Evolutionary conservation across 2,329 filamentous ascomycete genomes (phyloP), one percentile per base, ranked within the genome.

Genomic region (Pseudopyrenochaeta lycopersici): DNA sequence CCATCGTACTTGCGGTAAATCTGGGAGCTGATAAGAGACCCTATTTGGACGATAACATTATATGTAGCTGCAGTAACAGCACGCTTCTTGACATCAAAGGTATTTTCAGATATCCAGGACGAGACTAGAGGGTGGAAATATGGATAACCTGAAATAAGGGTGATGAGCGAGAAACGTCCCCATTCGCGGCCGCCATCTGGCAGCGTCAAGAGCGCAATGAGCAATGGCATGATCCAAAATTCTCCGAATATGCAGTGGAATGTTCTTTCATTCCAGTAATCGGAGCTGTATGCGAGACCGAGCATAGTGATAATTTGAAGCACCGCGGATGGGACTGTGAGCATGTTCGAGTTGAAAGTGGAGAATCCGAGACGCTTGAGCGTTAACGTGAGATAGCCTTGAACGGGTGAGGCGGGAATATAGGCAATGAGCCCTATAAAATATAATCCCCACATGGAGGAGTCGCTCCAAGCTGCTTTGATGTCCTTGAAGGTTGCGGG

Each of bases 21-120:
- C 15, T 70, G 64, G 35, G 63, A 66, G 9, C 72, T 71, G 49
- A 78, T 73, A 48, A 80, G 70, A 23, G 71, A 75, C 4, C 71
- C 74, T 7, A 73, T 63, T 44, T 80, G 78, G 11, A 79, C 76
- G 29, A 68, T 69, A 57, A 80, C 77, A 64, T 88, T 89, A 71
- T 89, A 89, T n/a, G 85, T 74, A 0, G 85, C 86, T 0, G 85
- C 83, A 0, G 85, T 84, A 1, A 90, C 85, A 1, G 87, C 85
- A 6, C 87, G 78, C 5, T 84, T 85, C 10, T 86, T 79, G 9
- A 90, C 85, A 1, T 82, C 80, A 57, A 87, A 86, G 2, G 85
- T 83, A 64, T 89, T 90, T 46, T 85, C 81, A 2, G 84, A 86
- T 1, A 82, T 86, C 72, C 85, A 83, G 0, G 81, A 85, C 0